Base-by-base conservation (phyloP, 2,329 filamentous ascomycete species). In the Neonectria faginata region DNA sequence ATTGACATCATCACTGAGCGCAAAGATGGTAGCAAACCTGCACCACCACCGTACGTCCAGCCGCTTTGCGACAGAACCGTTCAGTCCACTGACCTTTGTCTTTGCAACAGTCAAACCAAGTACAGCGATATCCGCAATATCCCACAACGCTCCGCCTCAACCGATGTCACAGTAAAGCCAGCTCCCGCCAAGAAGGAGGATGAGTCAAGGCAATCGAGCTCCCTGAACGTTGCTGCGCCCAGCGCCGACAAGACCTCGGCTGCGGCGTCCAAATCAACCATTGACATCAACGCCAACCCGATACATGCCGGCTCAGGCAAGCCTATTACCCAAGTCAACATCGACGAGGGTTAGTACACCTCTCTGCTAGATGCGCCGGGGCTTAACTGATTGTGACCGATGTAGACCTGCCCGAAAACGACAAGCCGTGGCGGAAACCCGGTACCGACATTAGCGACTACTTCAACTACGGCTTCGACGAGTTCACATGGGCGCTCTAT, bases 381-480 rank as follows among this genome's bases (percentile, higher is more conserved):
- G 20, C 16, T 20, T 47, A 18, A 33, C 57, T 62, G 55, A 69
- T 70, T 25, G 70, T 39, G 59, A 50, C 48, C 64, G 25, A 11
- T 6, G 31, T 65, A 86, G 88, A 91, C 73, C 87, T 94, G 20
- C 86, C 89, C 41, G 90, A 92, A 8, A 93, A 94, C 73, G 92
- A 94, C 67, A 98, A 97, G 79, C 94, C 95, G 18, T 99, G 96
- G 96, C 90, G 96, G 48, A 91, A 94, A 69, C 96, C 96, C 0
- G 96, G 96, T 51, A 94, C 95, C 11, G 96, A 99, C 75, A 89
- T 97, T 59, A 96, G 92, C 64, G 96, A 99, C 78, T 98, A 97
- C 81, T 98, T 98, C 87, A 98, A 98, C 83, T 98, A 98, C 80
- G 95, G 95, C 63, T 98, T 98, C 76, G 95, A 98, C 80, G 95